Conservation (phyloP, 164 flowering plant species). For the Annona squamosa region DNA sequence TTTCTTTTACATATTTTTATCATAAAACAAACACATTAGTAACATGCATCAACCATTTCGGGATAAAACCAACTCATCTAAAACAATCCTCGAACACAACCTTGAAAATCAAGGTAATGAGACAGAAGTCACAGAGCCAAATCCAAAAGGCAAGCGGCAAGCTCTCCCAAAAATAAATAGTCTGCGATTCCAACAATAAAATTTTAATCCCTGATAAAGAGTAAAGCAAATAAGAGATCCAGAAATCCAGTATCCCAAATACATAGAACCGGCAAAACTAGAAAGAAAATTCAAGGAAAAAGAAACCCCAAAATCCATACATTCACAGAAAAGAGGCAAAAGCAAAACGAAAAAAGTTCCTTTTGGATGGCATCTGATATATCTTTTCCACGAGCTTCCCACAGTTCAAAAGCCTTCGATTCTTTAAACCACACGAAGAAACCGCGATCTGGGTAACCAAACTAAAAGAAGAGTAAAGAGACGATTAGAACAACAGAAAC, state of each 20-base stretch:
- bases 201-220: slow-evolving; percentile 7
- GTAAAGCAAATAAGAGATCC: slow-evolving; percentile 2
- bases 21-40: not conserved
- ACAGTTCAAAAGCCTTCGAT: slow-evolving; percentile 22
- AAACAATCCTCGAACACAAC: not conserved
- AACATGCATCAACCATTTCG: not conserved
- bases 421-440: slow-evolving; percentile 33
- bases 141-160: not conserved
- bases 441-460: slow-evolving; percentile 22
- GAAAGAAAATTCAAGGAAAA: slow-evolving; percentile 6
- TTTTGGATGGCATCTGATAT: slow-evolving; percentile 21
- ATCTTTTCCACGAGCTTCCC: slow-evolving; percentile 23
- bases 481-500: slow-evolving; percentile 12
- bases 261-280: slow-evolving; percentile 14
- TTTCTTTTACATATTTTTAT: too few species aligned
- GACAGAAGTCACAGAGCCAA: not conserved
- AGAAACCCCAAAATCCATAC: slow-evolving; percentile 16
- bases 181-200: slow-evolving; percentile 7
- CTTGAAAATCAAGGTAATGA: not conserved
- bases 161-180: slow-evolving; percentile 9
- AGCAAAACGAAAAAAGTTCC: slow-evolving; percentile 9
- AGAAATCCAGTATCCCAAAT: not conserved
- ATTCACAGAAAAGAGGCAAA: slow-evolving; percentile 10
- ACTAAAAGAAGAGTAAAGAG: slow-evolving; percentile 19
- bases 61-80: not conserved